A percentile compares a stretch with the other conserved stretches of the same genome.
Evolutionary conservation across 2,329 filamentous ascomycete genomes (phyloP).

Genomic region (Colletotrichum musae): DNA sequence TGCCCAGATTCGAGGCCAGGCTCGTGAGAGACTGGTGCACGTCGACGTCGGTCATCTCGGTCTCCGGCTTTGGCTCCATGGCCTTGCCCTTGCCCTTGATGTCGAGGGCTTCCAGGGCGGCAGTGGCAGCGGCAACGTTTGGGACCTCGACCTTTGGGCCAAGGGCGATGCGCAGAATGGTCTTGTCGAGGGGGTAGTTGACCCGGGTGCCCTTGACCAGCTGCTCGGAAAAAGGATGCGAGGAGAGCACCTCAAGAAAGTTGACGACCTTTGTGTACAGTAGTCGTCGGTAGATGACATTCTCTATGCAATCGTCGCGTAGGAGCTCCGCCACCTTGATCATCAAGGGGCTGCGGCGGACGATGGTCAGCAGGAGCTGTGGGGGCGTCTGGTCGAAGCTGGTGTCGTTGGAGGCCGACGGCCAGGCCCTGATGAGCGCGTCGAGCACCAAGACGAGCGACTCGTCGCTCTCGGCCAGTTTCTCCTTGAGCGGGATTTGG

Average conservation of each 20-base stretch:
- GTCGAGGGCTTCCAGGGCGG: background rate
- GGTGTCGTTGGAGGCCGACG: background rate
- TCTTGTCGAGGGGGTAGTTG: slow-evolving; percentile 1
- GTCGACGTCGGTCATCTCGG: background rate
- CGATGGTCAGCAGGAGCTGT: slow-evolving; percentile 35
- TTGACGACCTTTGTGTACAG: slow-evolving; percentile 7
- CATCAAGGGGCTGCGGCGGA: slow-evolving; percentile 46
- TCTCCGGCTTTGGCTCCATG: background rate
- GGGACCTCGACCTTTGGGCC: no score
- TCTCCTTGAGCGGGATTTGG: background rate
- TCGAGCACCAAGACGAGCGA: background rate
- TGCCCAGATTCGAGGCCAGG: background rate
- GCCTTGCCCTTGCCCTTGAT: slow-evolving; percentile 6
- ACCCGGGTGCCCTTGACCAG: background rate
- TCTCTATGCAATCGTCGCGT: slow-evolving; percentile 44
- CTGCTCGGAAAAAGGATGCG: background rate
- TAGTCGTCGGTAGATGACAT: background rate
- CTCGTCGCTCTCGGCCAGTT: background rate
- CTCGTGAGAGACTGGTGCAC: background rate
- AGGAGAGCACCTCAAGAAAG: slow-evolving; percentile 2
- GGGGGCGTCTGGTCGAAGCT: slow-evolving; percentile 28
- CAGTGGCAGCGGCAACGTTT: no score
- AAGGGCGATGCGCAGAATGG: slow-evolving; percentile 18
- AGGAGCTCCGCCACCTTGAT: slow-evolving; percentile 45
- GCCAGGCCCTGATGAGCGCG: slow-evolving; percentile 9